Base-by-base conservation (phyloP, 2,329 filamentous ascomycete genomes). In the Nemania abortiva region DNA sequence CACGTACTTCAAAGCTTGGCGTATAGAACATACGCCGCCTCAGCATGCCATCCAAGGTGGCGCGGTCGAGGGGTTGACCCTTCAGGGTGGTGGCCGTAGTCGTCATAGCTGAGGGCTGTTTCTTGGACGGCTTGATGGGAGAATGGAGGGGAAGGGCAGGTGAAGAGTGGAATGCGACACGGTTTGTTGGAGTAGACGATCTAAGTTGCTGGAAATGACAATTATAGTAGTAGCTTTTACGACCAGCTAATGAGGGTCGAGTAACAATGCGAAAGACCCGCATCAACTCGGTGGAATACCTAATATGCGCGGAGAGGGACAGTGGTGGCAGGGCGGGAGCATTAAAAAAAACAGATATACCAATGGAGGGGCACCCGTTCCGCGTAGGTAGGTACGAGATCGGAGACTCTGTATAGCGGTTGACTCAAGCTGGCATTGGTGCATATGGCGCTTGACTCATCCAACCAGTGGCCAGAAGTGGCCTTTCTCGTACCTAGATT, bases 11-110 rank as follows among this genome's bases (percentile, higher is more conserved):
- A 82, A 98, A 98, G 64, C 94, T 91, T 63, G 95, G 95, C 72
- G 95, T 97, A 84, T 96, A 97, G 86, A 98, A 98, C 84, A 95
- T 86, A 81, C 94, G 92, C 74, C 95, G 92, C 74, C 92, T 90
- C 76, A 98, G 90, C 78, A 98, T 89, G 70, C 90, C 92, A 79
- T 98, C 96, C 78, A 98, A 89, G 66, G 89, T 85, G 68, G 87
- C 84, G 78, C 94, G 90, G 82, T 98, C 94, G 76, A 99, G 91
- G 82, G 93, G 90, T 86, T 97, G 91, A 77, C 95, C 96, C 83
- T 92, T 95, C 79, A 94, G 90, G 69, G 94, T 97, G 74, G 92
- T 96, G 39, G 86, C 85, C 65, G 83, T 80, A 66, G 85, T 81
- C 58, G 84, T 81, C 86, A 87, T 88, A n/a, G 20, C 60, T 27